Evolutionary conservation across 106 monocot species (phyloP).

Genomic region (Gastrodia elata): DNA sequence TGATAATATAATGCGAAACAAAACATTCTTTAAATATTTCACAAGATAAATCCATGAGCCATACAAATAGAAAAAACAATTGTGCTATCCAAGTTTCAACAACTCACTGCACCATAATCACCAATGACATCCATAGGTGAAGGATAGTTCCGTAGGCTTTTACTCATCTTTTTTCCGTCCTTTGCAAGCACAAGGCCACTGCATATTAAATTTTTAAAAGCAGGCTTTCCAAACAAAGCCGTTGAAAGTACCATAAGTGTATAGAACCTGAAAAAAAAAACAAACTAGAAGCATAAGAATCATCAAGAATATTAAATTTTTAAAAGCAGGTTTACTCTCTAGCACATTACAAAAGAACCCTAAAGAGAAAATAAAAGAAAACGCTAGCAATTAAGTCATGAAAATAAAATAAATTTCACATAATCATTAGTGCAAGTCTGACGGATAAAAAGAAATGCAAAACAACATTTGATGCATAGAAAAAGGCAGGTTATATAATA

Average conservation of each 20-base stretch:
- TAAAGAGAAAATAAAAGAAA: neutral
- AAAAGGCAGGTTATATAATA: neutral
- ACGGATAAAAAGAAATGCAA: neutral
- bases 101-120: conserved; percentile 90
- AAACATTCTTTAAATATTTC: neutral
- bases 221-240: conserved; percentile 91
- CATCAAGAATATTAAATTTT: neutral
- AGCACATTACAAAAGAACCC: neutral
- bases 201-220: conserved; percentile 95
- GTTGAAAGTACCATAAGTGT: conserved; percentile 98
- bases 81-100: neutral
- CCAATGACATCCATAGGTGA: conserved; percentile 84
- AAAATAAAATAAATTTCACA: neutral
- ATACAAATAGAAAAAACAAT: neutral
- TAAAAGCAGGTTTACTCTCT: neutral
- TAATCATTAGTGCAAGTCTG: neutral
- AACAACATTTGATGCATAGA: neutral
- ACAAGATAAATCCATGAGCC: neutral
- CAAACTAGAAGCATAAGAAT: conserved; percentile 5
- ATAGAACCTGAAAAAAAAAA: conserved; percentile 68
- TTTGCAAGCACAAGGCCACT: conserved; percentile 96
- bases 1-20: neutral
- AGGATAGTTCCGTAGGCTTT: conserved; percentile 85
- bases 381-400: neutral
- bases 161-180: conserved; percentile 99